A percentile compares a stretch with the other conserved stretches of the same genome.
Conservation (phyloP, 257 asterid species). For the Sherardia arvensis region DNA sequence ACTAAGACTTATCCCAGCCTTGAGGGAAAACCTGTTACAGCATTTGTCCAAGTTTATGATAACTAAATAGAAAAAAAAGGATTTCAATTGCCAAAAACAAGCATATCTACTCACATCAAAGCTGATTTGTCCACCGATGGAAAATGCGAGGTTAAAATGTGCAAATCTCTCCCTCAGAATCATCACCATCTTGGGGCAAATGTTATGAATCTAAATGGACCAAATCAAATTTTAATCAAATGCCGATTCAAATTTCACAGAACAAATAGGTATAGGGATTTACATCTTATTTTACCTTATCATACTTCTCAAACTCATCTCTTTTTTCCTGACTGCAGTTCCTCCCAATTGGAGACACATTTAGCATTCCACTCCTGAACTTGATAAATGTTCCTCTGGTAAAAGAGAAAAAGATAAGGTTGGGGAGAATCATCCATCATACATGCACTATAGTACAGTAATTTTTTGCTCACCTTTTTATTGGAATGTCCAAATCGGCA, state of each 20-base stretch:
- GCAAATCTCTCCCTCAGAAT: slow-evolving; percentile 76
- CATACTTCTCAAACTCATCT: slow-evolving; percentile 88
- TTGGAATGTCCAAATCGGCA: slow-evolving; percentile 96
- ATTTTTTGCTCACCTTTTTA: slow-evolving; percentile 61
- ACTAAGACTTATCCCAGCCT: slow-evolving; percentile 98
- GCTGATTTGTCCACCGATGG: slow-evolving; percentile 97
- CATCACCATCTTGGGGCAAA: slow-evolving; percentile 80
- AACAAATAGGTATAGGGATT: slow-evolving; percentile 4
- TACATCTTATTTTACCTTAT: slow-evolving; percentile 52
- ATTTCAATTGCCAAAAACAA: neutral
- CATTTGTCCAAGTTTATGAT: neutral
- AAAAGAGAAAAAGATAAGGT: slow-evolving; percentile 11
- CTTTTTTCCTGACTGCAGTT: slow-evolving; percentile 98
- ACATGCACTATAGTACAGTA: neutral
- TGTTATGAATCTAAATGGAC: slow-evolving; percentile 58
- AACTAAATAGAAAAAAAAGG: neutral
- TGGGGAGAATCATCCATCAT: slow-evolving; percentile 5
- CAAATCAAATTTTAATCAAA: slow-evolving; percentile 3
- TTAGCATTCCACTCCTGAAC: slow-evolving; percentile 95
- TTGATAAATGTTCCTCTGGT: slow-evolving; percentile 95
- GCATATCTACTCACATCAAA: slow-evolving; percentile 61
- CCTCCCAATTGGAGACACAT: slow-evolving; percentile 95
- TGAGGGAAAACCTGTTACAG: slow-evolving; percentile 75
- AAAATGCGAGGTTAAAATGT: slow-evolving; percentile 63
- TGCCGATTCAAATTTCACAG: neutral